phyloP scores from a whole-genome alignment of 164 flowering plant genomes.

The Sextonia rubra region DNA sequence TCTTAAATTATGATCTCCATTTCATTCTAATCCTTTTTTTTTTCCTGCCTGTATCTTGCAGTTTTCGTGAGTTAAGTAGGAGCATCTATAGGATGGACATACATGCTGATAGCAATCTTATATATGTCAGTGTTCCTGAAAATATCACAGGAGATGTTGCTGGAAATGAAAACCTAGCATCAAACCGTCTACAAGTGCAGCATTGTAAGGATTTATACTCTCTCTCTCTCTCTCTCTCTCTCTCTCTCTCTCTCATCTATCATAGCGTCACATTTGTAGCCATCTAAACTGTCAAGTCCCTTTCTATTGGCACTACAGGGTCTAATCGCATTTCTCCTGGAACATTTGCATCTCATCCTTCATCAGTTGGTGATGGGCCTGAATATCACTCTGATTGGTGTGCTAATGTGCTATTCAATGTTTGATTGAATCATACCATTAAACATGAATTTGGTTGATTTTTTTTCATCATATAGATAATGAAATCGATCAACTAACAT shows the following conservation, averaged over 20 bases:
- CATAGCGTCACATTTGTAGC: too few species aligned
- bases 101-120: slow-evolving; percentile 34
- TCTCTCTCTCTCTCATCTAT: neutral
- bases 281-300: too few species aligned
- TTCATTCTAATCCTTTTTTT: neutral
- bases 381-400: too few species aligned
- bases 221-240: neutral
- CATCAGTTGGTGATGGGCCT: too few species aligned
- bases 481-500: too few species aligned
- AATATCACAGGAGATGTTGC: slow-evolving; percentile 81
- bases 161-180: slow-evolving; percentile 74
- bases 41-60: slow-evolving; percentile 23
- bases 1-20: neutral
- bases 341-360: too few species aligned
- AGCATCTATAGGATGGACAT: slow-evolving; percentile 45
- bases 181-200: slow-evolving; percentile 70
- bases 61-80: slow-evolving; percentile 59
- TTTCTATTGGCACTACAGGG: too few species aligned
- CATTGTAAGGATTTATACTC: slow-evolving; percentile 60
- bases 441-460: too few species aligned
- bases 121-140: slow-evolving; percentile 71
- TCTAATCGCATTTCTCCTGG: too few species aligned
- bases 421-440: too few species aligned
- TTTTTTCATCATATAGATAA: too few species aligned
- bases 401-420: too few species aligned